phyloP scores from a whole-genome alignment of 2,329 filamentous ascomycete species.

The Tolypocladium paradoxum region DNA sequence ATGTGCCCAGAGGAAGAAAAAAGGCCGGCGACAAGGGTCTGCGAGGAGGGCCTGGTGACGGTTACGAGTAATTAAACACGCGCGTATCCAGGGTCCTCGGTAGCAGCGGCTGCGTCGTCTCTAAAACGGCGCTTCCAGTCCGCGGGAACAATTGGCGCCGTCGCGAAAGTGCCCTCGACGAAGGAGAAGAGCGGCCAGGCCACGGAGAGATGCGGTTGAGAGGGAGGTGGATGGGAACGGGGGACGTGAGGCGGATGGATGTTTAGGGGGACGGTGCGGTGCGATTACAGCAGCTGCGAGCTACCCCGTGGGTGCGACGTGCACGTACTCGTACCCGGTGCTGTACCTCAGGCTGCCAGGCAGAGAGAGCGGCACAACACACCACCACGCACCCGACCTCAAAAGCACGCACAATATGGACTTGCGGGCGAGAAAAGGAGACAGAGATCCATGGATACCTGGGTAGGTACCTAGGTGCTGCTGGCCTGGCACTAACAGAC shows the following conservation, averaged over 20 bases:
- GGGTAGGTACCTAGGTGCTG: too few relatives aligned
- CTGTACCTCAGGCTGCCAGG: not conserved
- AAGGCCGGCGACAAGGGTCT: not conserved
- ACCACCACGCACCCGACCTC: not conserved
- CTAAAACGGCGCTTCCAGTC: not conserved
- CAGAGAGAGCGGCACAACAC: not conserved
- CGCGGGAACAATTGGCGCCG: not conserved
- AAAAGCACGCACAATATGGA: not conserved
- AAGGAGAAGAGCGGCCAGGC: not conserved
- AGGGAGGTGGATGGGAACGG: not conserved
- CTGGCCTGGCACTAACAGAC: not conserved
- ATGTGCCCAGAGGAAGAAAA: not conserved
- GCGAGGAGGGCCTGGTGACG: not conserved
- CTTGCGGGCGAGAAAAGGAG: not conserved
- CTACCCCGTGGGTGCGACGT: not conserved
- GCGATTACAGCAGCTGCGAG: not conserved
- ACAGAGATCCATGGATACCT: too few relatives aligned
- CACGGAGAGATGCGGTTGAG: not conserved
- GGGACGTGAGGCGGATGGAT: not conserved
- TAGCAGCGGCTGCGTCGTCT: not conserved
- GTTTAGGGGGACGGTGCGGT: not conserved
- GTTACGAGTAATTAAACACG: not conserved
- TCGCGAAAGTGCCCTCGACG: not conserved
- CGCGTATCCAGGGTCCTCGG: not conserved
- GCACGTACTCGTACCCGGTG: not conserved